Percentiles rank a stretch among this genome's conserved stretches.
These are phyloP conservation scores for Perilla frutescens DNA, from an alignment of 257 asterid species.

Conservation along the genomic window DNA sequence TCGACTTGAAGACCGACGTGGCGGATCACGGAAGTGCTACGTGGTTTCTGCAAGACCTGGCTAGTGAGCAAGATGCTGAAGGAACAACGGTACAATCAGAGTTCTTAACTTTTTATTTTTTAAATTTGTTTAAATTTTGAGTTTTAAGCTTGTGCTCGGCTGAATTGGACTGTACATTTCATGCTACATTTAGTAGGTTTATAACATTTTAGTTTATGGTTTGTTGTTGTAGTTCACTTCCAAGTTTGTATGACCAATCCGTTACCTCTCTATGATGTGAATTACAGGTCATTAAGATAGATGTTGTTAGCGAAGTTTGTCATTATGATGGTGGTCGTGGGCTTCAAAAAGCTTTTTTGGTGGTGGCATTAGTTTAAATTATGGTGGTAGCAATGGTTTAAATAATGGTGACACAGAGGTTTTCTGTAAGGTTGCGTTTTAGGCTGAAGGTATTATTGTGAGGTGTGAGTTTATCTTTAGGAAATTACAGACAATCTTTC, in stretches of 20 bases:
- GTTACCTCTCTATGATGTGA: not conserved
- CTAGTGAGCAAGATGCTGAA: slow-evolving; percentile 91
- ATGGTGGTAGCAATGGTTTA: not conserved
- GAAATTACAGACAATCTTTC: slow-evolving; percentile 1
- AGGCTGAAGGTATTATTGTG: not conserved
- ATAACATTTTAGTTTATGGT: slow-evolving; percentile 1
- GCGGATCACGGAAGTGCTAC: slow-evolving; percentile 83
- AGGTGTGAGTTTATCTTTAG: not conserved
- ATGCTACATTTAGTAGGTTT: slow-evolving; percentile 6
- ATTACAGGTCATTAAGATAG: not conserved
- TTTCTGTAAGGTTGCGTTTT: not conserved
- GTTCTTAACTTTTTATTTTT: not conserved
- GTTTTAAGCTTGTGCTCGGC: not conserved
- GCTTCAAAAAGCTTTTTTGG: not conserved
- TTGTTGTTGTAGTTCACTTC: not conserved
- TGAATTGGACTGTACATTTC: slow-evolving; percentile 7
- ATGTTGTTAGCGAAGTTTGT: not conserved
- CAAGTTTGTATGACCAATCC: not conserved
- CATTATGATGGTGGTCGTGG: not conserved
- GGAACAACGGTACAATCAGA: slow-evolving; percentile 54
- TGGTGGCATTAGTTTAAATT: not conserved
- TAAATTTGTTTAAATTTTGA: not conserved
- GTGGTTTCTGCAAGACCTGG: slow-evolving; percentile 96
- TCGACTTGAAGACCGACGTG: slow-evolving; percentile 80
- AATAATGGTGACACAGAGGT: not conserved